Evolutionary conservation across 441 rosid genomes (phyloP), one percentile per base, ranked within the genome.

Genomic region (Erodium chrysanthum): DNA sequence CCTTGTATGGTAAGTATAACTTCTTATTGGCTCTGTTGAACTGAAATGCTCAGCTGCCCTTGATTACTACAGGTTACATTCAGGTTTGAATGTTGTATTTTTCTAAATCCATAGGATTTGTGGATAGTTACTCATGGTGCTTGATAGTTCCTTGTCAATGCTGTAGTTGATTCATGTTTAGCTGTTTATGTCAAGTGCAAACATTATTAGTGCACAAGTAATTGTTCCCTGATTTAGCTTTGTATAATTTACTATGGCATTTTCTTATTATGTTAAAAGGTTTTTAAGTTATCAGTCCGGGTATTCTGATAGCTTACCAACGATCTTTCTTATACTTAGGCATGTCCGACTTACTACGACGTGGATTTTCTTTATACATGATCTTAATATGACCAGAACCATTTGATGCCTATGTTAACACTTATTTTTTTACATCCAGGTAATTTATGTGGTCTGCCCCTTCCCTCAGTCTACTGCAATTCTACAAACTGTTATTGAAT

Each of bases 401-500:
- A 68, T 48, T 64, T 60, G 48, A 65, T 50, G 42, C 69, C 64
- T 10, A 12, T 22, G 27, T 56, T 21, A 8, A 5, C 15, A 4
- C 33, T 23, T 58, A 23, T 23, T 23, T 10, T 70, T 65, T 72
- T 68, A 61, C 68, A 27, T 77, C 74, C 72, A 96, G 99, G 99
- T 92, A 46, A 84, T 90, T 84, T 96, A 96, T 78, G 92, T 96
- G 77, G 98, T 96, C 63, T 92, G 99, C 79, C 99, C 99, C 68
- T 96, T 96, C 78, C 98, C 99, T 12, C 98, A 96, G 68, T 98
- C 98, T 75, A 78, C 78, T 22, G 96, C 98, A 68, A 86, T 96
- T 82, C 79, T 96, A 48, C 88, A 85, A 77, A 96, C 98, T 0
- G 80, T 96, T 4, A 68, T 96, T 63, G 97, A 92, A 81, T 88